Conservation (phyloP, 441 rosid species). For the Corymbia citriodora region DNA sequence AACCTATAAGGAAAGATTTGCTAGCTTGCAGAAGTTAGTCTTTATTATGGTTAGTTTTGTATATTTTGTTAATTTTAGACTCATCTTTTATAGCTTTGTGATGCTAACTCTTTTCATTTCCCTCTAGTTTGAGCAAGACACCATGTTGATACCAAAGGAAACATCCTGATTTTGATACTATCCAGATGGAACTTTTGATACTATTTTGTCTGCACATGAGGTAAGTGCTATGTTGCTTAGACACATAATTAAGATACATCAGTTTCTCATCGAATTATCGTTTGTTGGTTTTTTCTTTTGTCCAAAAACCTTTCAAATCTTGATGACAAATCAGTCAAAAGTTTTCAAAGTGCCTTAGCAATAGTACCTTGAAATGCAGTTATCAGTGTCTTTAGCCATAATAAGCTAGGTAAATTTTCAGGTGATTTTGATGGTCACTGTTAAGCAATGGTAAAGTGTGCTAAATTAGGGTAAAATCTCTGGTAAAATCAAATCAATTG, state of each 20-base stretch:
- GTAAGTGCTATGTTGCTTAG: slow-evolving; percentile 2
- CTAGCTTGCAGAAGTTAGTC: too few species aligned
- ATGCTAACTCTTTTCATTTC: slow-evolving; percentile 2
- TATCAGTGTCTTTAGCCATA: too few species aligned
- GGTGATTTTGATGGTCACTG: background rate
- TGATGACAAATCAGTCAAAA: background rate
- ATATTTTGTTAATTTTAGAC: too few species aligned
- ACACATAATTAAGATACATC: background rate
- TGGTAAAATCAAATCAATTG: too few species aligned
- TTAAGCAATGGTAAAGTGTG: background rate
- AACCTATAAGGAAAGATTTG: too few species aligned
- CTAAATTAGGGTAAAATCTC: too few species aligned
- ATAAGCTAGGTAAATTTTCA: too few species aligned
- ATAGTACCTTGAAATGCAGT: background rate
- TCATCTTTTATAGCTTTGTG: background rate
- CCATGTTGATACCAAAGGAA: slow-evolving; percentile 68
- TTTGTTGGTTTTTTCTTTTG: background rate
- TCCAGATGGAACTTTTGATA: slow-evolving; percentile 54
- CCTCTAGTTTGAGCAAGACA: slow-evolving; percentile 71
- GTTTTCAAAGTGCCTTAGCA: background rate
- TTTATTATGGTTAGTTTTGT: too few species aligned
- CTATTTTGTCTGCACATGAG: slow-evolving; percentile 57
- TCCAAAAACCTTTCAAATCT: background rate
- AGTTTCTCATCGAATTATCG: background rate
- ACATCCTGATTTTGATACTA: slow-evolving; percentile 86